These are phyloP conservation scores for Primulina eburnea DNA, from an alignment of 257 asterid genomes.

Conservation along the genomic window DNA sequence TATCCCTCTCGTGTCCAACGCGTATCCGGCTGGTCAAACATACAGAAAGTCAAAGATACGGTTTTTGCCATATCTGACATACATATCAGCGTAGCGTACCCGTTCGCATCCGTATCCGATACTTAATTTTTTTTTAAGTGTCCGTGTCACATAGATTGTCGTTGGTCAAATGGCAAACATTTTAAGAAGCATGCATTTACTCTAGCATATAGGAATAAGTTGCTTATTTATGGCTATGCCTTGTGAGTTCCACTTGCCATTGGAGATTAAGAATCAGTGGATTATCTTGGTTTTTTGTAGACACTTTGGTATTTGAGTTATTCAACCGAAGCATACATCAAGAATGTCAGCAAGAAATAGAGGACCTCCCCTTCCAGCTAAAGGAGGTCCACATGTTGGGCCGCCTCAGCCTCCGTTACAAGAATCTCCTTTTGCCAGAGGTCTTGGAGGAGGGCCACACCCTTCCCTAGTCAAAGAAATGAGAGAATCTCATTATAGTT, in stretches of 20 bases:
- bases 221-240: neutral
- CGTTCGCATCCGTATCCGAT: no score
- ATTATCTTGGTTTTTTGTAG: conserved; percentile 15
- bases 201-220: neutral
- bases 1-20: no score
- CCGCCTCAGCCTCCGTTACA: conserved; percentile 44
- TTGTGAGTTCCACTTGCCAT: conserved; percentile 3
- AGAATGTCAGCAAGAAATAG: conserved; percentile 75
- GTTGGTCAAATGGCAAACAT: neutral
- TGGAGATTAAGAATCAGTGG: neutral
- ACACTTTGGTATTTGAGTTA: conserved; percentile 11
- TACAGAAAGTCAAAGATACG: no score
- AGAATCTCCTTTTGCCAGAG: conserved; percentile 55
- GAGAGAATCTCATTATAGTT: conserved; percentile 65
- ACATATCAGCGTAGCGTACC: no score
- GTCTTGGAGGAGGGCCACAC: conserved; percentile 46
- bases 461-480: conserved; percentile 64
- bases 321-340: neutral
- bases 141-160: neutral
- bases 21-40: no score
- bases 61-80: no score
- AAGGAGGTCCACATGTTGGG: conserved; percentile 62
- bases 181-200: neutral
- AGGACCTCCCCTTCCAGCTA: conserved; percentile 63
- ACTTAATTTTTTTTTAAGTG: no score